Conservation (phyloP, 2,329 filamentous ascomycete species). For the Niveomyces coronatus region DNA sequence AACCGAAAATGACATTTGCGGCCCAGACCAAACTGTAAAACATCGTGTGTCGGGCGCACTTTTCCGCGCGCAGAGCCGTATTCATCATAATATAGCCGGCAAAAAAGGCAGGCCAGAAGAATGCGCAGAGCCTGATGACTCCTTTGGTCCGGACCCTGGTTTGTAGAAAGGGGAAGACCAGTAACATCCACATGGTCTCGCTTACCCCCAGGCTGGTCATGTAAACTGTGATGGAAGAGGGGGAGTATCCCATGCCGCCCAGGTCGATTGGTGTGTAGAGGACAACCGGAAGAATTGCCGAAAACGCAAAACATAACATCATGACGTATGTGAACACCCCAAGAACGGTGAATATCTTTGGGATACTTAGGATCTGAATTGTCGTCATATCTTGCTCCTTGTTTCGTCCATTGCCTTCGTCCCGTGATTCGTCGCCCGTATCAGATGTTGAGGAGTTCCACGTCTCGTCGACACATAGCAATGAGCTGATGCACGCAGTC, state of each 20-base stretch:
- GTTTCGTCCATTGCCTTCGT: no score
- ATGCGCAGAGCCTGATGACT: conserved; percentile 46
- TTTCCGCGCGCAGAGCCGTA: conserved; percentile 22
- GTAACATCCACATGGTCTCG: conserved; percentile 61
- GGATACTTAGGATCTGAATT: no score
- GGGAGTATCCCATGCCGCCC: conserved; percentile 55
- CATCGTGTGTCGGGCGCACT: neutral
- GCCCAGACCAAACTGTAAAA: neutral
- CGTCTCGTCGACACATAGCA: conserved; percentile 54
- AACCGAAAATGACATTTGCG: neutral
- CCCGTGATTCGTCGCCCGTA: no score
- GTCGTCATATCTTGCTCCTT: no score
- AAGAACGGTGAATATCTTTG: neutral
- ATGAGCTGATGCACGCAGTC: conserved; percentile 38
- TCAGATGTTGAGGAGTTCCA: neutral
- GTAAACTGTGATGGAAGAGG: conserved; percentile 53
- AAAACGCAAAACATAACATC: conserved; percentile 49
- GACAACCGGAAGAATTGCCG: conserved; percentile 58
- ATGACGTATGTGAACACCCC: neutral
- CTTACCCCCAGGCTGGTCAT: conserved; percentile 53
- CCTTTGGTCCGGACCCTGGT: conserved; percentile 53
- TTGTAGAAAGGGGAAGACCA: conserved; percentile 61
- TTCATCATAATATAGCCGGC: conserved; percentile 45
- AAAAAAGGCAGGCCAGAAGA: conserved; percentile 55
- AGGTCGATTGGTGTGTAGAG: conserved; percentile 51